Conservation (phyloP, 192 early-diverging fungal species). For the Endogone sp. region DNA sequence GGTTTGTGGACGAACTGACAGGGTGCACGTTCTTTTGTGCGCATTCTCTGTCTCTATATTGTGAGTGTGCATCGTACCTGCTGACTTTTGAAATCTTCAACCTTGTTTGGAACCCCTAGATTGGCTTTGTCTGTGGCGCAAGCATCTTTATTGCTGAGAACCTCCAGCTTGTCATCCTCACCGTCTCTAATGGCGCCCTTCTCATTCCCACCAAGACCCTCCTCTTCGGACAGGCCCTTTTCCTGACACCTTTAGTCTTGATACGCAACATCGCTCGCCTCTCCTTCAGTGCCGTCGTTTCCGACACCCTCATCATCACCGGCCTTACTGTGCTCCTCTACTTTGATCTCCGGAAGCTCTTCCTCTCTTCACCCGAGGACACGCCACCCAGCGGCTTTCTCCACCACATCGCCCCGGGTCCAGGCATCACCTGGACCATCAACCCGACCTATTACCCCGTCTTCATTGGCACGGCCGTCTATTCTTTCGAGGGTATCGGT, state of each 20-base stretch:
- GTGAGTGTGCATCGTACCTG: neutral
- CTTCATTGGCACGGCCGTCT: constrained; percentile 86
- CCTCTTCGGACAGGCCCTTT: constrained; percentile 60
- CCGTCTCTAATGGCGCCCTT: constrained; percentile 56
- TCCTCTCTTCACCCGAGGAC: constrained; percentile 39
- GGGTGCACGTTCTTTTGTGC: neutral
- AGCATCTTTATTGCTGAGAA: constrained; percentile 89
- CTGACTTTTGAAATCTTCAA: too few relatives aligned
- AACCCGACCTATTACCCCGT: constrained; percentile 68
- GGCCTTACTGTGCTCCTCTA: constrained; percentile 74
- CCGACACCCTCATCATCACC: constrained; percentile 83
- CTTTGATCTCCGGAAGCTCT: constrained; percentile 66
- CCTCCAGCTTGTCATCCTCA: constrained; percentile 64
- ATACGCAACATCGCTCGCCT: constrained; percentile 84
- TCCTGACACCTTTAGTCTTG: constrained; percentile 79
- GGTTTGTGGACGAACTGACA: constrained; percentile 55
- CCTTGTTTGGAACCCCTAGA: too few relatives aligned
- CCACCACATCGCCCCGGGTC: constrained; percentile 42
- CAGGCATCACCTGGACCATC: constrained; percentile 43
- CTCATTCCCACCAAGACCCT: constrained; percentile 63
- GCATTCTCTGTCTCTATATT: neutral
- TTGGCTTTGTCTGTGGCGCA: constrained; percentile 42
- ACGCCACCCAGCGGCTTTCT: constrained; percentile 54
- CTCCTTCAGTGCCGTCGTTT: constrained; percentile 70
- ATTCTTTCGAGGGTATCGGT: constrained; percentile 80